phyloP scores from a whole-genome alignment of 352 stramenopile genomes.

The Globisporangium viniferum region DNA sequence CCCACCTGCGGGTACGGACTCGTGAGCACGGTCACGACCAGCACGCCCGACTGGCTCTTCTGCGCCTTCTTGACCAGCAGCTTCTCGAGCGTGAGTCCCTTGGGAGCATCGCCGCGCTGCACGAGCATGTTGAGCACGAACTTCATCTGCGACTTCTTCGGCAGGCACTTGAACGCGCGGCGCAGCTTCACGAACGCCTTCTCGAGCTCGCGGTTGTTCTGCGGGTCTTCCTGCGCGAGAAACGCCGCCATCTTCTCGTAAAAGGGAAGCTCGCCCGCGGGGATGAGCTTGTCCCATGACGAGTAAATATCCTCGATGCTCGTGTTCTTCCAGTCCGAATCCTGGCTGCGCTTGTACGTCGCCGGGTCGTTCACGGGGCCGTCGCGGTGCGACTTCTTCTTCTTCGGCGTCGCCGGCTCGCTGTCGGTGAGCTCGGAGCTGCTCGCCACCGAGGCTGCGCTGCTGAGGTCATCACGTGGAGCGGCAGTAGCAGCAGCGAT shows the following conservation, averaged over 20 bases:
- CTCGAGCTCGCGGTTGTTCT: conserved; percentile 78
- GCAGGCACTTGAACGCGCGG: conserved; percentile 84
- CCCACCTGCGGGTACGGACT: conserved; percentile 84
- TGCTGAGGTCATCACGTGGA: conserved; percentile 2
- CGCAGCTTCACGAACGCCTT: conserved; percentile 83
- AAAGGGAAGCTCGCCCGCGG: conserved; percentile 54
- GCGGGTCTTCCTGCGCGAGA: conserved; percentile 65
- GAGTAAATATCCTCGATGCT: conserved; percentile 87
- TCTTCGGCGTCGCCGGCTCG: background rate
- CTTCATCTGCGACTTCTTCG: conserved; percentile 91
- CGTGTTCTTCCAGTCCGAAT: conserved; percentile 76
- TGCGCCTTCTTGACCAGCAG: conserved; percentile 88
- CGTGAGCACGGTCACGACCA: conserved; percentile 92
- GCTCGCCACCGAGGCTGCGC: background rate
- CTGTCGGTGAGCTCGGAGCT: background rate
- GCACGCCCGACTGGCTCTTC: conserved; percentile 88
- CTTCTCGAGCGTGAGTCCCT: conserved; percentile 60
- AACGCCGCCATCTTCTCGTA: conserved; percentile 84
- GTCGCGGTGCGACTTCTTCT: conserved; percentile 17
- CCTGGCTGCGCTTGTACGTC: conserved; percentile 86
- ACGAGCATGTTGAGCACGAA: conserved; percentile 80
- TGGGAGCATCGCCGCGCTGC: conserved; percentile 48
- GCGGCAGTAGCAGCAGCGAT: background rate
- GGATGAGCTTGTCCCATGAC: conserved; percentile 82
- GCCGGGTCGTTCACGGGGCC: conserved; percentile 73